Percentiles rank a stretch among this genome's conserved stretches.
Evolutionary conservation across 768 basidiomycete genomes (phyloP).

Genomic region (Lactarius sp.): DNA sequence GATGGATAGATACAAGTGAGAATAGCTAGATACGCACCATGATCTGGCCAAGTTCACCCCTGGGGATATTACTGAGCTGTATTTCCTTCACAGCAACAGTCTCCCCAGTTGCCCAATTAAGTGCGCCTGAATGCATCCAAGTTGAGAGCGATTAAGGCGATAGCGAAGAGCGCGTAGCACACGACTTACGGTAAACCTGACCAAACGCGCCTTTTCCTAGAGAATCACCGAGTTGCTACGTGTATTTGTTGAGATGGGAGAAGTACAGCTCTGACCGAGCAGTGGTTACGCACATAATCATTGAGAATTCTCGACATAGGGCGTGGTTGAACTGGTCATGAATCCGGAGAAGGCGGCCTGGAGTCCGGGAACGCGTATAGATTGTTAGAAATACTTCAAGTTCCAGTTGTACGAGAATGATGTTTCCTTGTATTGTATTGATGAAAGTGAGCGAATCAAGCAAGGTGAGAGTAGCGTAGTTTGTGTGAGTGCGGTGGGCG

Average conservation of each 20-base stretch:
- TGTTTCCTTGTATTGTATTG: neutral
- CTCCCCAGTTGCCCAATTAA: slow-evolving; percentile 96
- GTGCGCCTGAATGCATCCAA: slow-evolving; percentile 50
- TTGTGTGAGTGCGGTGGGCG: too few relatives aligned
- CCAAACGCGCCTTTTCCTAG: slow-evolving; percentile 96
- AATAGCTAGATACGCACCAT: slow-evolving; percentile 54
- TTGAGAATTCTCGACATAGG: slow-evolving; percentile 25
- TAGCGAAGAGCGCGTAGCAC: neutral
- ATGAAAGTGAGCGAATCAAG: neutral
- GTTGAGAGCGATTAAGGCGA: neutral
- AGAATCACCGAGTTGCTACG: slow-evolving; percentile 90
- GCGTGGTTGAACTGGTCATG: slow-evolving; percentile 19
- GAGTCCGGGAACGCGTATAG: neutral
- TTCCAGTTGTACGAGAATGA: neutral
- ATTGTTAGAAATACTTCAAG: neutral
- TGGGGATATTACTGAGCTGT: slow-evolving; percentile 88
- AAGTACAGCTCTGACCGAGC: too few relatives aligned
- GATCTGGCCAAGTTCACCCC: slow-evolving; percentile 90
- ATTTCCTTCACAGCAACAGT: slow-evolving; percentile 99
- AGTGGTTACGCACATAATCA: slow-evolving; percentile 20
- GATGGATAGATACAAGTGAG: neutral
- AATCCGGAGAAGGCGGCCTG: neutral
- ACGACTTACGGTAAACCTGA: slow-evolving; percentile 86
- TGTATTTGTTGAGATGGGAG: neutral
- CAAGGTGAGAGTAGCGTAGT: too few relatives aligned